Conservation (phyloP, 2,329 filamentous ascomycete genomes). For the Xylaria sp. region DNA sequence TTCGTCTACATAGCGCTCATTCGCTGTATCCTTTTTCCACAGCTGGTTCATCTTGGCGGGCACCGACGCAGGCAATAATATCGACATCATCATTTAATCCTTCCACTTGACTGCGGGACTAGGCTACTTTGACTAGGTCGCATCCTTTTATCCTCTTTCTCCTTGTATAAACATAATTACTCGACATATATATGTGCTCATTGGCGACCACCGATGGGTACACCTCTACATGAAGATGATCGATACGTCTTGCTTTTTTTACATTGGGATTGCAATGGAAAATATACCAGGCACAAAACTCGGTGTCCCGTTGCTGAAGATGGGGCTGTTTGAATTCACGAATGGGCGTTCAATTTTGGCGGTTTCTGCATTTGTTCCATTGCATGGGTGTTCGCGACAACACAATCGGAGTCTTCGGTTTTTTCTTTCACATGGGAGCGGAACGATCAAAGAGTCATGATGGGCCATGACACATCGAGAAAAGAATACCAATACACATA, state of each 20-base stretch:
- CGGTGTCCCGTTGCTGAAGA: constrained; percentile 49
- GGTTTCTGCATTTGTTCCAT: constrained; percentile 53
- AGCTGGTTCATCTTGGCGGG: constrained; percentile 58
- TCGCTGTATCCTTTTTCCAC: constrained; percentile 43
- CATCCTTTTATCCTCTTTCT: constrained; percentile 37
- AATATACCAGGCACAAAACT: constrained; percentile 35
- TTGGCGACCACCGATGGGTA: constrained; percentile 44
- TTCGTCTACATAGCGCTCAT: constrained; percentile 42
- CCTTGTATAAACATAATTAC: constrained; percentile 58
- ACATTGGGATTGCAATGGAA: constrained; percentile 39
- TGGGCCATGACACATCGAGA: constrained; percentile 57
- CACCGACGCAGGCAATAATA: constrained; percentile 53
- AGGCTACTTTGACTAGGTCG: constrained; percentile 41
- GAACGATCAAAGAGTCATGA: constrained; percentile 54
- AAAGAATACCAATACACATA: constrained; percentile 53
- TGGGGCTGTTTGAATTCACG: constrained; percentile 50
- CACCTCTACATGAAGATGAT: constrained; percentile 50
- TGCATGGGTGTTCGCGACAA: constrained; percentile 55
- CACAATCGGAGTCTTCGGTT: constrained; percentile 52
- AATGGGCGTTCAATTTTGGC: constrained; percentile 51
- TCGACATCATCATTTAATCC: constrained; percentile 46
- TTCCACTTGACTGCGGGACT: constrained; percentile 35
- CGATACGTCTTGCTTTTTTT: constrained; percentile 54
- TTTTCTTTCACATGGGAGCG: constrained; percentile 48
- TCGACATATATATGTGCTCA: constrained; percentile 50